A percentile compares a stretch with the other conserved stretches of the same genome.
These are phyloP conservation scores for Pseudogymnoascus sp. DNA, from an alignment of 2,329 filamentous ascomycete genomes.

Conservation along the genomic window DNA sequence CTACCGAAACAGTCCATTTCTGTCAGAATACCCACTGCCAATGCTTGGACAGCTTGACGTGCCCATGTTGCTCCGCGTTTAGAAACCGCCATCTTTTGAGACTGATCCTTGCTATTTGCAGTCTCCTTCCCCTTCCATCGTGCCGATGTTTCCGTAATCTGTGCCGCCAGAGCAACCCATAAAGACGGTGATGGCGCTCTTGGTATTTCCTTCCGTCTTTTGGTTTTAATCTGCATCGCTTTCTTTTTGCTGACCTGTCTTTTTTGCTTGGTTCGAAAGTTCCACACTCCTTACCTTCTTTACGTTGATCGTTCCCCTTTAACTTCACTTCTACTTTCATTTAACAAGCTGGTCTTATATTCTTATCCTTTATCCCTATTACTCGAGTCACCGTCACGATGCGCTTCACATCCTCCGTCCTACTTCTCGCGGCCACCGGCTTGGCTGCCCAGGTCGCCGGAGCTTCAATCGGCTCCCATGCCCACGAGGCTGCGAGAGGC, in stretches of 20 bases:
- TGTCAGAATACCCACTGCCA: slow-evolving; percentile 5
- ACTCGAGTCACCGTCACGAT: slow-evolving; percentile 9
- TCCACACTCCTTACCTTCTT: slow-evolving; percentile 11
- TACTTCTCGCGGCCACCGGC: slow-evolving; percentile 4
- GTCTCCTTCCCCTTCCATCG: not conserved
- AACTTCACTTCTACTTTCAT: slow-evolving; percentile 2
- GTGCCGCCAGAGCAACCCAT: not conserved
- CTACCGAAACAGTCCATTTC: slow-evolving; percentile 1
- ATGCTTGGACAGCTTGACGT: not conserved
- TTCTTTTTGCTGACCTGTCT: slow-evolving; percentile 6
- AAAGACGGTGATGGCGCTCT: slow-evolving; percentile 11
- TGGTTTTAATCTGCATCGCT: not conserved
- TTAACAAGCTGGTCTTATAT: slow-evolving; percentile 12
- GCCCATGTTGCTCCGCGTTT: slow-evolving; percentile 7
- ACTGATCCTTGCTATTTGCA: slow-evolving; percentile 3
- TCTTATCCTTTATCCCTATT: not conserved
- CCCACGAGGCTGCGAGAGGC: not conserved
- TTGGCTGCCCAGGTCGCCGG: slow-evolving; percentile 4
- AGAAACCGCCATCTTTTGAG: slow-evolving; percentile 10
- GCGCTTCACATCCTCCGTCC: slow-evolving; percentile 4
- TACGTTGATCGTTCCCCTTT: slow-evolving; percentile 11
- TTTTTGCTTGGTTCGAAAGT: slow-evolving; percentile 10
- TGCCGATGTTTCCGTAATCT: slow-evolving; percentile 10
- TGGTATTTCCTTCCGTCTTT: slow-evolving; percentile 12
- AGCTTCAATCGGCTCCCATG: slow-evolving; percentile 4